Base-by-base conservation (phyloP, 345 rosid genomes). In the Euphorbia tirucalli region DNA sequence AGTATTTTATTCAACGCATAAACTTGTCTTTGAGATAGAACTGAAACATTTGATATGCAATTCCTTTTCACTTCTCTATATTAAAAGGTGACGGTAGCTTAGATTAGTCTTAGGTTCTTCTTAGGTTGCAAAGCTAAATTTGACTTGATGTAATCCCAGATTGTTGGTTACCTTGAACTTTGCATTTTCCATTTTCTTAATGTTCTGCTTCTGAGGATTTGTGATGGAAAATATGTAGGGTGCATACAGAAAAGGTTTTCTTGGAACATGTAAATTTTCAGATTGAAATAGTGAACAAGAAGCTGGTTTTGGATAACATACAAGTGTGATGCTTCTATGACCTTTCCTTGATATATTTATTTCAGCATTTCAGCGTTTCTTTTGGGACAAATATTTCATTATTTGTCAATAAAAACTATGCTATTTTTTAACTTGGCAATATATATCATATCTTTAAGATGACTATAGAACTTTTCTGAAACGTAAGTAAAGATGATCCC, bases 1-100 rank as follows among this genome's bases (percentile, higher is more conserved):
- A 92, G 98, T 84, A 73, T 78, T 72, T 75, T 71, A 64, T 74
- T 78, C 30, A 65, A 25, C 10, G 14, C 65, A n/a, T 58, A 39
- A 22, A 60, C 13, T 70, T 69, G 50, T 14, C 14, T 43, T 21
- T 46, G 49, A 18, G 24, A 41, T 21, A 24, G 43, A 52, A 41
- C n/a, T 46, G 55, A 22, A 60, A 27, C 46, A 67, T 61, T 25
- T 52, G 39, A 37, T 37, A 18, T 48, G 60, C 43, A 7, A 37
- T 37, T 46, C 15, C n/a, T 22, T n/a, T 15, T 58, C 39, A 43
- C 32, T 24, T 41, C 3, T 5, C 15, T 59, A 46, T 37, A 49
- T 48, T 22, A 48, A 11, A 4, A 22, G 41, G 15, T 48, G 56
- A 4, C 15, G 11, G 16, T 7, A 39, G 30, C n/a, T 37, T 25